Evolutionary conservation across 2,329 filamentous ascomycete genomes (phyloP).

Genomic region (Cladobotryum protrusum): DNA sequence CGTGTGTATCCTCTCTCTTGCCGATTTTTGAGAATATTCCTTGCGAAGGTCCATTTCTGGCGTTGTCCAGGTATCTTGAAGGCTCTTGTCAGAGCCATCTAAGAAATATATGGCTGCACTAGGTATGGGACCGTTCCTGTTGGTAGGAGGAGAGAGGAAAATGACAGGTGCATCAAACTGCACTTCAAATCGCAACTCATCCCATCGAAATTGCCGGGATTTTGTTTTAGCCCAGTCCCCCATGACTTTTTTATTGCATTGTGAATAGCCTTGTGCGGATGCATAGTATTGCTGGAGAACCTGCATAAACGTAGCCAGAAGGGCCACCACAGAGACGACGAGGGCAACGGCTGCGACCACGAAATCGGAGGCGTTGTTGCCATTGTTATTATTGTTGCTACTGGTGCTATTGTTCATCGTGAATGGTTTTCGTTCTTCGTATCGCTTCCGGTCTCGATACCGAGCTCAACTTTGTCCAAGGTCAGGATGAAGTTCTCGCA

Average conservation of each 20-base stretch:
- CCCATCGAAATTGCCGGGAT: constrained; percentile 32
- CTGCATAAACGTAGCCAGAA: constrained; percentile 40
- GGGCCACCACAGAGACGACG: constrained; percentile 41
- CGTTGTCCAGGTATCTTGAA: constrained; percentile 28
- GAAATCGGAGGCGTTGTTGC: constrained; percentile 24
- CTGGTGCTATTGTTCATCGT: constrained; percentile 3
- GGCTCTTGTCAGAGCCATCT: constrained; percentile 32
- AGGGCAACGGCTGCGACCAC: constrained; percentile 39
- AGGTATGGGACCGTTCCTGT: constrained; percentile 30
- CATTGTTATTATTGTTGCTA: neutral
- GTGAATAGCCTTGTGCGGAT: constrained; percentile 43
- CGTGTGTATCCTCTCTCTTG: constrained; percentile 40
- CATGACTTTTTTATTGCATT: constrained; percentile 43
- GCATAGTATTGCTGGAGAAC: constrained; percentile 45
- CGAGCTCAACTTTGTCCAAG: too few species aligned
- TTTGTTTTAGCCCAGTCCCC: constrained; percentile 39
- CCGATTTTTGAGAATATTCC: constrained; percentile 18
- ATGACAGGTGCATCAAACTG: constrained; percentile 45
- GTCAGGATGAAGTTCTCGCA: too few species aligned
- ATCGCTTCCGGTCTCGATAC: neutral
- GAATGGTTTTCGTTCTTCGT: neutral
- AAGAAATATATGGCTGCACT: constrained; percentile 30
- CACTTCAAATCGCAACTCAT: constrained; percentile 45
- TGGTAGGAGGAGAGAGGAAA: constrained; percentile 40
- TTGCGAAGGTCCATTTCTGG: constrained; percentile 24